Percentiles rank a stretch among this genome's conserved stretches.
These are phyloP conservation scores for Asparagopsis taxiformis DNA, from an alignment of 31 red algal species.

Conservation along the genomic window DNA sequence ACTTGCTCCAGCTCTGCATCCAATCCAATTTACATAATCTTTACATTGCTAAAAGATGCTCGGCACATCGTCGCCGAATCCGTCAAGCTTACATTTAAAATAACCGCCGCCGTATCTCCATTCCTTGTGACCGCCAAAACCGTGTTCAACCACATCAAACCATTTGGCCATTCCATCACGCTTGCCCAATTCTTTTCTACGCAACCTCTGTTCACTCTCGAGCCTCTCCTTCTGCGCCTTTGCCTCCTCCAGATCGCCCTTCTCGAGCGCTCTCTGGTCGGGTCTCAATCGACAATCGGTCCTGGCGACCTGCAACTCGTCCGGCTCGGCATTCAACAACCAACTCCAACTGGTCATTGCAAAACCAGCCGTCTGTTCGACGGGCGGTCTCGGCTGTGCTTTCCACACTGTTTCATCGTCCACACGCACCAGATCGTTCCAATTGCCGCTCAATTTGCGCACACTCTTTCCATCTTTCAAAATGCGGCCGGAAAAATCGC, in stretches of 20 bases:
- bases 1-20: too few species aligned
- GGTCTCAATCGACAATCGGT: conserved; percentile 78
- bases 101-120: conserved; percentile 34
- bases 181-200: conserved; percentile 4
- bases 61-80: not conserved
- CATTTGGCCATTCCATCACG: conserved; percentile 9
- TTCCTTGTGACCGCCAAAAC: conserved; percentile 13
- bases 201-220: conserved; percentile 61
- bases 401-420: conserved; percentile 28
- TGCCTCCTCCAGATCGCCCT: conserved; percentile 39
- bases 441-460: conserved; percentile 26
- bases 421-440: conserved; percentile 21
- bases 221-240: conserved; percentile 63
- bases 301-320: conserved; percentile 24
- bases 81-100: conserved; percentile 29
- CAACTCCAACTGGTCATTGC: conserved; percentile 65
- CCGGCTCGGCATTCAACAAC: conserved; percentile 49
- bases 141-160: conserved; percentile 19
- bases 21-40: too few species aligned
- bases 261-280: conserved; percentile 80
- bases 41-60: conserved; percentile 54
- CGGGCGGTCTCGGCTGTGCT: conserved; percentile 19
- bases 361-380: conserved; percentile 32
- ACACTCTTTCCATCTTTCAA: conserved; percentile 5
- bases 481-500: conserved; percentile 45